Base-by-base conservation (phyloP, 1,139 yeast species). In the Geotrichum bryndzae region DNA sequence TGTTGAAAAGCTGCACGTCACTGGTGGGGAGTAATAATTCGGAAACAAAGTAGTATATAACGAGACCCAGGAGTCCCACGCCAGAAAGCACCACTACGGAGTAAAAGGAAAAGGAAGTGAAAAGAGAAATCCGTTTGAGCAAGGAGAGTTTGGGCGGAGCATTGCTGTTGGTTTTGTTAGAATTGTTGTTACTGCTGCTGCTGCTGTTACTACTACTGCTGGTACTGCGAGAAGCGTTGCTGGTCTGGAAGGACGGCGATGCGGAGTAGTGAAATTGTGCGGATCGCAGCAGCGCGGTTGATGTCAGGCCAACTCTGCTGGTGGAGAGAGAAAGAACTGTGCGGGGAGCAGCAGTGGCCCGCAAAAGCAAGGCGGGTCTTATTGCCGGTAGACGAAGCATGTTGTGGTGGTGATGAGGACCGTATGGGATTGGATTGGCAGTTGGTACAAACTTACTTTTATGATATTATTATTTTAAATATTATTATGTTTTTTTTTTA, bases 21-120 rank as follows among this genome's bases (percentile, higher is more conserved):
- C 96, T 96, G 0, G 96, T 86, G 8, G 97, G 97, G 61, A 92
- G 82, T 67, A 90, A 84, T 52, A 91, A 76, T 72, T 91, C 97
- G 2, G 88, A 81, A 22, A 88, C 82, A 48, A 91, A 84, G 66
- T 90, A 80, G 73, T 90, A 91, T 2, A 90, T 78, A 45, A 91
- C 96, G 35, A 90, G 79, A 1, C 88, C 78, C 3, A 86, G 78
- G 27, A 84, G 76, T 15, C 84, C 87, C 1, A 82, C 69, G 1
- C 86, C 88, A 3, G 80, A 85, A 38, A 83, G 66, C 0, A 84
- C 87, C 54, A 84, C 68, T 1, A 79, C 73, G 0, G 86, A 73
- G 51, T 85, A 81, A 53, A 80, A 74, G 2, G 84, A 78, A 66
- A 83, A 83, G 5, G 86, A 81, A 63, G 80, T 74, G 23, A 81